Evolutionary conservation across 495 filamentous ascomycete genomes (phyloP), one percentile per base, ranked within the genome.

Genomic region (Aspergillus hancockii): DNA sequence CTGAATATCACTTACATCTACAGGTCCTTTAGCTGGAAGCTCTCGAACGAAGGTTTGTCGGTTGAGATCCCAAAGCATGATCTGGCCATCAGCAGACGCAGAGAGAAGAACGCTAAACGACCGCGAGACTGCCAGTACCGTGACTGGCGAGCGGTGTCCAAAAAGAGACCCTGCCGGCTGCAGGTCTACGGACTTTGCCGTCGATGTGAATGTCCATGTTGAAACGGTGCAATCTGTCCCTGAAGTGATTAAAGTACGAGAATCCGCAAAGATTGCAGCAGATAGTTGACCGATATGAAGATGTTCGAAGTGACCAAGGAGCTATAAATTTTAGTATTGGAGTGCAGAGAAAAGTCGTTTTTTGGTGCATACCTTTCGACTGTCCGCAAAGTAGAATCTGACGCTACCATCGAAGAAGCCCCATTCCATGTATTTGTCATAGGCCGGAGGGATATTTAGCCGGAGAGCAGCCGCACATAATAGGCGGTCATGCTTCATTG

Each of bases 361-460:
- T 12, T 13, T 3, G 18, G 8, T 23, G 4, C 65, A 54, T 70
- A 85, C 78, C 72, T 88, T 90, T 66, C 86, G 84, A 57, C 83
- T 89, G 52, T 94, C 92, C 49, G 86, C 82, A 36, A 86, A 81
- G 71, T 90, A 97, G 77, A 97, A 98, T 10, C 94, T 86, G 8
- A 98, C 84, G 66, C 90, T 92, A 61, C 89, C 90, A 75, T 98
- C 94, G 8, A 91, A 88, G 68, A 94, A 98, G 1, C 92, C 94
- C 94, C 93, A 97, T 72, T 97, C 92, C 71, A 98, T 82, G 61
- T 89, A 97, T 63, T 92, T 91, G 67, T 98, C 93, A 61, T 90
- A 93, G 31, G 75, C 75, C 5, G 95, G 93, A 1, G 92, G 91
- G 14, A 98, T 87, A 63, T 97, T 93, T 34, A 97, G 79, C 40